Evolutionary conservation across 2,329 filamentous ascomycete species (phyloP), one percentile per base, ranked within the genome.

Genomic region (Microsporum canis): DNA sequence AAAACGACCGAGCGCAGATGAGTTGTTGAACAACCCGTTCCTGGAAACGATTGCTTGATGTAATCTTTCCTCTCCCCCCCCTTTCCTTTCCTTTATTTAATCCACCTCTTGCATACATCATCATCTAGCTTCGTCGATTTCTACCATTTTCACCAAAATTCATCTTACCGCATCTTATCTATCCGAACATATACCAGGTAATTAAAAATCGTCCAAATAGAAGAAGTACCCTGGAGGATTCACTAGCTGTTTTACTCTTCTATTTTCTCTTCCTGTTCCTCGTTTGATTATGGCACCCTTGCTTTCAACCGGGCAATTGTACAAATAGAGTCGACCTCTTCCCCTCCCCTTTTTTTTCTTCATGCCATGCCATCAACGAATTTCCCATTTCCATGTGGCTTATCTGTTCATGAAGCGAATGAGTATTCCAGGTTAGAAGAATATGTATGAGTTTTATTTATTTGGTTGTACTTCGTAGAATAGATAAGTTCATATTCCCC

Each of bases 1-100:
- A 73, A 87, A 89, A 78, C 82, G 94, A 66, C 94, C 94, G 2
- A 95, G 86, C 68, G 94, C 94, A 10, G 91, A 96, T 70, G 91
- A 97, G 70, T 77, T 99, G 67, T 84, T 96, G 74, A 81, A 86
- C 61, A 91, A 88, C 75, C 83, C 85, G 39, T 97, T 97, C 77
- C 78, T 95, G 72, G 84, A 84, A 61, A 86, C 88, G 62, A 87
- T 87, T 71, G 84, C 84, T 64, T 85, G 68, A 74, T 43, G 29
- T 34, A 14, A 56, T 12, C 14, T 56, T 56, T 36, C 53, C 51
- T n/a, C 27, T 3, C n/a, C 8, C 23, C 7, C 14, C 27, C 31
- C 7, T 33, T 12, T 33, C n/a, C 43, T 14, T 14, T 8, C 27
- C 5, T 27, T 7, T 47, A 3, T 23, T 8, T 27, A 17, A 47